Evolutionary conservation across 768 basidiomycete species (phyloP).

Genomic region (Macrolepiota albuminosa): DNA sequence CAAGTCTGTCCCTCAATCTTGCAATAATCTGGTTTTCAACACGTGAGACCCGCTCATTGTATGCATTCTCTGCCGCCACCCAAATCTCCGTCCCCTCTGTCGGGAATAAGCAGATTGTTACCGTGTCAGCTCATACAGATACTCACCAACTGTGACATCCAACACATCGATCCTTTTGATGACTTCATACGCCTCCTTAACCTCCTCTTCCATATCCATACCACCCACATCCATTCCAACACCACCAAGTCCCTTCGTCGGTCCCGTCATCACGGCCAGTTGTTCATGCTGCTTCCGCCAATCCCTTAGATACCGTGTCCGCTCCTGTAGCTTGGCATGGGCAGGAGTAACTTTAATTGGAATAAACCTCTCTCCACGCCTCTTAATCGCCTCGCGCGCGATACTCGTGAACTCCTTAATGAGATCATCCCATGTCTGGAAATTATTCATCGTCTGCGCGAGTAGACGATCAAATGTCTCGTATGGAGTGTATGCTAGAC

Average conservation of each 20-base stretch:
- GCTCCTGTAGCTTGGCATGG: constrained; percentile 87
- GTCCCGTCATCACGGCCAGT: constrained; percentile 94
- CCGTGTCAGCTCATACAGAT: background rate
- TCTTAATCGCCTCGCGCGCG: constrained; percentile 87
- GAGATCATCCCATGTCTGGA: constrained; percentile 83
- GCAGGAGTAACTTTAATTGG: constrained; percentile 93
- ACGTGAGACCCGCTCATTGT: constrained; percentile 94
- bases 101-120: background rate
- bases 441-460: constrained; percentile 67
- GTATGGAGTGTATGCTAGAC: constrained; percentile 91
- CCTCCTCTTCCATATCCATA: constrained; percentile 98
- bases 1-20: constrained; percentile 82
- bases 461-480: constrained; percentile 90
- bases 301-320: constrained; percentile 78
- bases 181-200: constrained; percentile 94
- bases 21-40: constrained; percentile 99
- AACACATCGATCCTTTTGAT: constrained; percentile 95
- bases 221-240: constrained; percentile 77
- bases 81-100: constrained; percentile 96
- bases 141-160: constrained; percentile 85
- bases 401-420: constrained; percentile 93
- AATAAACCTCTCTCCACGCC: constrained; percentile 89
- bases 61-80: constrained; percentile 95
- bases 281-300: constrained; percentile 99
- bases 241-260: constrained; percentile 78